These are phyloP conservation scores for Crithidia fasciculata DNA, from an alignment of 208 protist genomes.

Conservation along the genomic window DNA sequence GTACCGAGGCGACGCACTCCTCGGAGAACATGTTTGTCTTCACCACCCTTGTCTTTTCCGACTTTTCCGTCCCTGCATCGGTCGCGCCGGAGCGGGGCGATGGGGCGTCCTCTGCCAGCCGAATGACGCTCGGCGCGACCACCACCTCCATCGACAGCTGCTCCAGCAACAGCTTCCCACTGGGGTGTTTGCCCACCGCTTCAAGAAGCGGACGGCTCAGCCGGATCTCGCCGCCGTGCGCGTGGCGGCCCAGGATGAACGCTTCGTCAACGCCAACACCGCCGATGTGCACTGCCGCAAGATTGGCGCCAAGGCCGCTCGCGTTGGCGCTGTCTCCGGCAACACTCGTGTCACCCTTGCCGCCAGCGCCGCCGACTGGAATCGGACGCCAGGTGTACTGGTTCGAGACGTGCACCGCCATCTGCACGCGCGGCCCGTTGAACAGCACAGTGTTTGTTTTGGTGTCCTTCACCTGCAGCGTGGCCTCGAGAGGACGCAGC, in stretches of 20 bases:
- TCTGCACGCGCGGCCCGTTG: constrained; percentile 68
- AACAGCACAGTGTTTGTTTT: constrained; percentile 60
- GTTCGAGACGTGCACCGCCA: constrained; percentile 57
- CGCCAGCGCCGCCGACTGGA: background rate
- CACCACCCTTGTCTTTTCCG: constrained; percentile 13
- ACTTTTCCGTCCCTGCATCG: background rate
- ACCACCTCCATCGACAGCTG: constrained; percentile 66
- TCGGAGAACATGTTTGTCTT: constrained; percentile 34
- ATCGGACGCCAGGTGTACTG: constrained; percentile 32
- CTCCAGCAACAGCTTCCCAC: constrained; percentile 60
- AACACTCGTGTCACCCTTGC: background rate
- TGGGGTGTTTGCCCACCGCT: constrained; percentile 27
- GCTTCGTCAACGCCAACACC: constrained; percentile 68
- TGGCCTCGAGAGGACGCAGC: constrained; percentile 56
- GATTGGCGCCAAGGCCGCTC: background rate
- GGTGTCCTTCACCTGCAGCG: constrained; percentile 69
- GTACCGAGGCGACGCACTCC: constrained; percentile 50
- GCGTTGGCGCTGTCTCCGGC: background rate
- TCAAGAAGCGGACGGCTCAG: constrained; percentile 50
- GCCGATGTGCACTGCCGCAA: constrained; percentile 40
- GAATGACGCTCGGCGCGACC: constrained; percentile 31
- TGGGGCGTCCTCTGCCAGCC: constrained; percentile 8
- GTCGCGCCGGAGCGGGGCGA: constrained; percentile 4
- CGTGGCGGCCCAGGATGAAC: constrained; percentile 42
- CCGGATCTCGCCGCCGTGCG: constrained; percentile 68